phyloP scores from a whole-genome alignment of 2,329 filamentous ascomycete genomes.

The Curvularia hawaiiensis region DNA sequence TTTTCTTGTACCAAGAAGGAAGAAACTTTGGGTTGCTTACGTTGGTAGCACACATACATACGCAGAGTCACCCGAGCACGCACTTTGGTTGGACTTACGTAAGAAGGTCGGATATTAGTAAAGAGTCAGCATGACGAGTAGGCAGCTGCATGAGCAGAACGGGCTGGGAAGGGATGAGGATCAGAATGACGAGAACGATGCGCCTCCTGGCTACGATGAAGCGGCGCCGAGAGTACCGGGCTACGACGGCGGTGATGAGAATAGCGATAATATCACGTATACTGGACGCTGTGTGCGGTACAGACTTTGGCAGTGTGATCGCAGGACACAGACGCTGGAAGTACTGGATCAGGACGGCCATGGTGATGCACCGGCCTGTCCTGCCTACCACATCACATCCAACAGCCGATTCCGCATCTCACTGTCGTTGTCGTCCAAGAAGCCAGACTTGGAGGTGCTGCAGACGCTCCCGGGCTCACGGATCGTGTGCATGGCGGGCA shows the following conservation, averaged over 20 bases:
- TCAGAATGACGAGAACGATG: not conserved
- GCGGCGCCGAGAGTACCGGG: not conserved
- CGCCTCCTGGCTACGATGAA: not conserved
- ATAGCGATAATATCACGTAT: not conserved
- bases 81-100: not conserved
- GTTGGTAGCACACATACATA: too few species aligned
- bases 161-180: not conserved
- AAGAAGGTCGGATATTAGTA: not conserved
- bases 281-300: not conserved
- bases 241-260: not conserved
- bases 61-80: too few species aligned
- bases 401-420: not conserved
- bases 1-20: too few species aligned
- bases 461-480: not conserved
- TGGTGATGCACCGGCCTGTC: not conserved
- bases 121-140: not conserved
- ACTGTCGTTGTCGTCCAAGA: not conserved
- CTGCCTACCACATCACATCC: not conserved
- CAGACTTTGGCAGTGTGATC: not conserved
- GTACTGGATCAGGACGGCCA: not conserved
- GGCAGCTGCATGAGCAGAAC: not conserved
- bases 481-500: constrained; percentile 21
- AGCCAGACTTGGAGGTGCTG: not conserved
- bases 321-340: not conserved
- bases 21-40: too few species aligned